A percentile compares a stretch with the other conserved stretches of the same genome.
These are phyloP conservation scores for Gynostemma pentaphyllum DNA, from an alignment of 306 rosid species.

Conservation along the genomic window DNA sequence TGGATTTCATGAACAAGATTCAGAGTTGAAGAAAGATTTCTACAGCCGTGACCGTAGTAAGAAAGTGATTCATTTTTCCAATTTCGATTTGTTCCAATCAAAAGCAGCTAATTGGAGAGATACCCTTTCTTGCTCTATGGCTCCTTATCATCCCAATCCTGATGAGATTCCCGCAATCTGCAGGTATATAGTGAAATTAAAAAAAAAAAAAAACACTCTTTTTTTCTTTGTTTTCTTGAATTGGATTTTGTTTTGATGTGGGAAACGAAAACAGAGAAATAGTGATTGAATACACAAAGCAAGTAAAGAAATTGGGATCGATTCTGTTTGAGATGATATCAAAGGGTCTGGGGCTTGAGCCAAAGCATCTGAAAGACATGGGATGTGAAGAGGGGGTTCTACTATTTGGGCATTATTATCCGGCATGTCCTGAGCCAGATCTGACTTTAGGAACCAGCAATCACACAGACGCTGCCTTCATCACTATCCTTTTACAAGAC, in stretches of 20 bases:
- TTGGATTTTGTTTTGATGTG: too few relatives aligned
- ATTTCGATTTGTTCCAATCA: constrained; percentile 24
- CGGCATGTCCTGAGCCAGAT: constrained; percentile 50
- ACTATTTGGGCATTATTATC: constrained; percentile 39
- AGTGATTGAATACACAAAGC: constrained; percentile 28
- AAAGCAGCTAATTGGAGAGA: constrained; percentile 51
- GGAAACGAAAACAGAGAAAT: constrained; percentile 33
- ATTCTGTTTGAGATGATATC: constrained; percentile 34
- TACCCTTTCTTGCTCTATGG: constrained; percentile 15
- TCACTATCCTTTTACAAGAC: constrained; percentile 9
- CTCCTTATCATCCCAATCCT: constrained; percentile 22
- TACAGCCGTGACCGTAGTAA: constrained; percentile 23
- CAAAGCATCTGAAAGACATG: constrained; percentile 26
- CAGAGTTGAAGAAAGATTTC: constrained; percentile 25
- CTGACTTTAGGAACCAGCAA: constrained; percentile 27
- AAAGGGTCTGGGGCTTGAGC: constrained; percentile 41
- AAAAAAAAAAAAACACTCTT: too few relatives aligned
- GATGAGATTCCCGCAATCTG: constrained; percentile 23
- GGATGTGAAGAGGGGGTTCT: constrained; percentile 33
- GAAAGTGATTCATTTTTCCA: constrained; percentile 13
- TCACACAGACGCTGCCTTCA: constrained; percentile 5
- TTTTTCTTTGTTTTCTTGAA: too few relatives aligned
- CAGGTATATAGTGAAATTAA: too few relatives aligned
- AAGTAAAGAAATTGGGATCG: constrained; percentile 22
- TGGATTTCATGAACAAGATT: constrained; percentile 33